Evolutionary conservation across 176 grass and related monocot genomes (phyloP).

Genomic region (Melocanna baccifera): DNA sequence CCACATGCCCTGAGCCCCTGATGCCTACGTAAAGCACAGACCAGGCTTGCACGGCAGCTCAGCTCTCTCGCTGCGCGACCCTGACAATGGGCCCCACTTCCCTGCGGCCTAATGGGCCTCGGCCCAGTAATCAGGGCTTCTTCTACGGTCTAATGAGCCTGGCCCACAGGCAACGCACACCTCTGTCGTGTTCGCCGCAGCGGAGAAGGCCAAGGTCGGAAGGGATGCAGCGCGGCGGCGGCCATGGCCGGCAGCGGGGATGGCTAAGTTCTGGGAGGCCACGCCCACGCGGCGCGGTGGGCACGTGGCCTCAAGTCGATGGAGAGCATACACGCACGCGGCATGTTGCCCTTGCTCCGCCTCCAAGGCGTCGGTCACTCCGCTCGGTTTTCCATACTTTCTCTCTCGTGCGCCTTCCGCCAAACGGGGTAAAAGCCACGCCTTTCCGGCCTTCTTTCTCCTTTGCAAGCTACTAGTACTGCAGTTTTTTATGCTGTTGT

Average conservation of each 20-base stretch:
- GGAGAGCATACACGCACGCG: too few species aligned
- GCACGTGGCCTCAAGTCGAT: too few species aligned
- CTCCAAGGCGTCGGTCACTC: neutral
- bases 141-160: neutral
- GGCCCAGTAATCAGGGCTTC: neutral
- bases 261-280: neutral
- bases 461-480: neutral
- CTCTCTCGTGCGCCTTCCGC: neutral
- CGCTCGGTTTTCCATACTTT: neutral
- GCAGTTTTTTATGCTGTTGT: neutral
- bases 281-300: neutral
- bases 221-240: neutral
- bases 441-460: slow-evolving; percentile 13
- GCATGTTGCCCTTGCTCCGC: too few species aligned
- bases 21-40: neutral
- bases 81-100: neutral
- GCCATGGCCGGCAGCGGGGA: neutral
- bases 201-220: too few species aligned
- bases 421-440: slow-evolving; percentile 9
- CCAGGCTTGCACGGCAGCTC: neutral
- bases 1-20: slow-evolving; percentile 14
- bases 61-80: neutral
- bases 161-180: neutral
- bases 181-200: neutral
- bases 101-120: neutral